Conservation (phyloP, 192 early-diverging fungal genomes). For the Entophlyctis luteolus region DNA sequence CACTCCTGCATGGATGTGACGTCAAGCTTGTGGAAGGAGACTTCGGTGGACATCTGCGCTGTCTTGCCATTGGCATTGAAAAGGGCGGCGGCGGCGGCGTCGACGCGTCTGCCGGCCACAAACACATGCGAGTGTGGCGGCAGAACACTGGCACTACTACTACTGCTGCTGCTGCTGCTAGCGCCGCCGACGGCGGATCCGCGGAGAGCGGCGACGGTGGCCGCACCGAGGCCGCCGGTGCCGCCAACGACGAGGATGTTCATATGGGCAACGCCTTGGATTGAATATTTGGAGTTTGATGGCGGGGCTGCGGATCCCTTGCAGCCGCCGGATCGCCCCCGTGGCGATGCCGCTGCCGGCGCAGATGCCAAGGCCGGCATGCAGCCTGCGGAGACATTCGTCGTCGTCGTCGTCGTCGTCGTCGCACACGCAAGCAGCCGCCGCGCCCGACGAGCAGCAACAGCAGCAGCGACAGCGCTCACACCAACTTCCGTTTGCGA, state of each 20-base stretch:
- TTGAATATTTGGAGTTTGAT: too few relatives aligned
- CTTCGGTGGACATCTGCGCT: not conserved
- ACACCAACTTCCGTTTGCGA: not conserved
- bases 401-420: slow-evolving; percentile 5
- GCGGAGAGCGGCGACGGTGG: not conserved
- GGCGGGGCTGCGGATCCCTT: too few relatives aligned
- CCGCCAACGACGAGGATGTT: slow-evolving; percentile 11
- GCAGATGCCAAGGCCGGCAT: too few relatives aligned
- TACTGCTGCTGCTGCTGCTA: not conserved
- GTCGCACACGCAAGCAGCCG: not conserved
- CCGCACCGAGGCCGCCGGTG: slow-evolving; percentile 13
- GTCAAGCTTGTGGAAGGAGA: not conserved
- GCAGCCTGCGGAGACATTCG: too few relatives aligned
- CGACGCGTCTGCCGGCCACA: not conserved
- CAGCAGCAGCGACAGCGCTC: too few relatives aligned
- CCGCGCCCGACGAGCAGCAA: not conserved
- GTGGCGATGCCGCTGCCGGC: too few relatives aligned
- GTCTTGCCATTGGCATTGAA: not conserved
- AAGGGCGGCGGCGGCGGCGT: not conserved
- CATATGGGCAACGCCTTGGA: too few relatives aligned
- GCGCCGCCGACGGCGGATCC: not conserved
- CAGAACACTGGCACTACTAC: not conserved
- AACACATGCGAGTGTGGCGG: not conserved
- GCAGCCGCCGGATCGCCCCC: too few relatives aligned
- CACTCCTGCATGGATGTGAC: not conserved